Percentiles rank a stretch among this genome's conserved stretches.
Conservation (phyloP, 2,329 filamentous ascomycete genomes). For the Pseudocercospora fuligena region DNA sequence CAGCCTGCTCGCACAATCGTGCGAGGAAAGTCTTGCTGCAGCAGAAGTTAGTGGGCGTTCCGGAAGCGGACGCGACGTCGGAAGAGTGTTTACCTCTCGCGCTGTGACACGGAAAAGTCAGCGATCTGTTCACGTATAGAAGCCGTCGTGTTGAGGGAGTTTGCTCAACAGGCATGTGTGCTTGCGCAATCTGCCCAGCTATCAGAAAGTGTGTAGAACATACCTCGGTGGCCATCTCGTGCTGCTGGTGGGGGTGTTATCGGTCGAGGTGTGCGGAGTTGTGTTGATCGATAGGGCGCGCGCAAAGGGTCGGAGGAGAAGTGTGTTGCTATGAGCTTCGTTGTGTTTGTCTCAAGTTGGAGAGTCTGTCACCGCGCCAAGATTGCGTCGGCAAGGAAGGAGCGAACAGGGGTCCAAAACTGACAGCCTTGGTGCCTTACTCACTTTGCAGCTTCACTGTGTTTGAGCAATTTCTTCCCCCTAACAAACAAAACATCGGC, state of each 20-base stretch:
- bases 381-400: background rate
- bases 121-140: slow-evolving; percentile 23
- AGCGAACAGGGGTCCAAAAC: background rate
- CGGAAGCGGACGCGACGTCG: slow-evolving; percentile 26
- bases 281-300: background rate
- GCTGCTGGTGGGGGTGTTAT: slow-evolving; percentile 6
- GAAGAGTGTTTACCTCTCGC: slow-evolving; percentile 51
- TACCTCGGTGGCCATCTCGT: slow-evolving; percentile 66
- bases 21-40: slow-evolving; percentile 99
- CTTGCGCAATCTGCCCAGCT: slow-evolving; percentile 37
- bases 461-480: background rate
- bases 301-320: background rate
- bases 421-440: background rate
- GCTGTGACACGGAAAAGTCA: slow-evolving; percentile 52
- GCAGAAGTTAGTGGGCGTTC: slow-evolving; percentile 37
- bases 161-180: slow-evolving; percentile 37
- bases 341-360: slow-evolving; percentile 15
- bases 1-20: slow-evolving; percentile 99
- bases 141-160: slow-evolving; percentile 39
- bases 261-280: slow-evolving; percentile 8
- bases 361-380: slow-evolving; percentile 1
- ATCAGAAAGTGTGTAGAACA: slow-evolving; percentile 47
- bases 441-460: background rate
- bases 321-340: slow-evolving; percentile 7
- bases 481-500: background rate